phyloP scores from a whole-genome alignment of 805 yeast species.

The Myxozyma mucilagina region DNA sequence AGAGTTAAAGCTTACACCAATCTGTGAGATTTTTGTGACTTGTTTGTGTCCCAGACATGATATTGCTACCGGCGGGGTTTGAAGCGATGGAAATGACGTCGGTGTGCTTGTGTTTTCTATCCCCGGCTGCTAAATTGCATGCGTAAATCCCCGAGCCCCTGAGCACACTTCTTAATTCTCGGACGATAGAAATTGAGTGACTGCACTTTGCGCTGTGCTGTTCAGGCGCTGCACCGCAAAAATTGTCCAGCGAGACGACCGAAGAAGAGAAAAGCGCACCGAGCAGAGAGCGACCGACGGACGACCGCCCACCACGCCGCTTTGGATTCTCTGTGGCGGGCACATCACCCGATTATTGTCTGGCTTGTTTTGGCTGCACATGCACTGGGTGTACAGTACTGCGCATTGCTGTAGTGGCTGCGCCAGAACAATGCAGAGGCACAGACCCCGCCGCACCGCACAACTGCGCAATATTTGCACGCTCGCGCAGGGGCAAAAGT shows the following conservation, averaged over 20 bases:
- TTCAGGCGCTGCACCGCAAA: too few relatives aligned
- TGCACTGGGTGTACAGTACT: too few relatives aligned
- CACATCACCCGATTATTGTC: constrained; percentile 8
- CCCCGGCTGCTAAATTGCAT: neutral
- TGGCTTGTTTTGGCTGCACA: neutral
- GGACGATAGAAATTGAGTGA: neutral
- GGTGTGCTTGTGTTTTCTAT: neutral
- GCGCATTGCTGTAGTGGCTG: too few relatives aligned
- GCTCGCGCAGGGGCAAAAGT: constrained; percentile 5
- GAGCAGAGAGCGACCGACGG: neutral
- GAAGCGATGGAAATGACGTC: neutral
- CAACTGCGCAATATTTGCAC: neutral
- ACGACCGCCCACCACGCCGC: neutral
- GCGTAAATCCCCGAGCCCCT: too few relatives aligned
- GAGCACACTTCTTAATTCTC: neutral
- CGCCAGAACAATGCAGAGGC: too few relatives aligned
- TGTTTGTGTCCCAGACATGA: neutral
- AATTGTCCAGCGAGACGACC: too few relatives aligned
- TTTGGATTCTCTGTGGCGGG: neutral
- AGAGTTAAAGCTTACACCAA: neutral
- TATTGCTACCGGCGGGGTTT: too few relatives aligned
- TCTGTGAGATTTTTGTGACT: neutral
- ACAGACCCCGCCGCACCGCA: constrained; percentile 4
- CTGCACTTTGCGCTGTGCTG: too few relatives aligned
- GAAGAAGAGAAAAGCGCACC: neutral